Conservation (phyloP, 2,329 filamentous ascomycete genomes). For the Cercospora brassicicola region DNA sequence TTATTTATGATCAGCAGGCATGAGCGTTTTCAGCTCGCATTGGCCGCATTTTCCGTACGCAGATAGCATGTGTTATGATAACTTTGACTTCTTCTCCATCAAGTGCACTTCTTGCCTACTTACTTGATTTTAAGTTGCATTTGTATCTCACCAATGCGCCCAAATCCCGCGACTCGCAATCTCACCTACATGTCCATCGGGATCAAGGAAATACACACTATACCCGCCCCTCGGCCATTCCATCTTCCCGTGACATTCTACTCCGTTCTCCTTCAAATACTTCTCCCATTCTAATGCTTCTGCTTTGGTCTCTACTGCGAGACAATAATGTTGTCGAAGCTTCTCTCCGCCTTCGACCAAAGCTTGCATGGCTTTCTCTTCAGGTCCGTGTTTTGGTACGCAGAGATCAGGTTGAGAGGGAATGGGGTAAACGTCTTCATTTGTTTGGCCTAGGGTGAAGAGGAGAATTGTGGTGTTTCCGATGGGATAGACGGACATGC, state of each 20-base stretch:
- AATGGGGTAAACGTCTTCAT: conserved; percentile 9
- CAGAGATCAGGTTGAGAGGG: conserved; percentile 8
- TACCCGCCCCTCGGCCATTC: conserved; percentile 20
- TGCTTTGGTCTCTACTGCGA: conserved; percentile 14
- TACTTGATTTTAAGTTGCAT: background rate
- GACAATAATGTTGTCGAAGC: conserved; percentile 18
- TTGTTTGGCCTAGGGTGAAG: conserved; percentile 16
- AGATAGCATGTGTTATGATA: conserved; percentile 5
- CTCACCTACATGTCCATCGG: conserved; percentile 21
- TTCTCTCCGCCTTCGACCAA: conserved; percentile 6
- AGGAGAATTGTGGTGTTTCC: conserved; percentile 18
- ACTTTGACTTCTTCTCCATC: background rate
- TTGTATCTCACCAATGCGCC: conserved; percentile 13
- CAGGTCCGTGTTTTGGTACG: conserved; percentile 18
- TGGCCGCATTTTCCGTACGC: background rate
- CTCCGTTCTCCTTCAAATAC: conserved; percentile 4
- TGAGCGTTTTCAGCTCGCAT: background rate
- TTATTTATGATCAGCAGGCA: background rate
- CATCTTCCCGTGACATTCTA: conserved; percentile 14
- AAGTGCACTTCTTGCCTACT: background rate
- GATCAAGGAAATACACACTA: conserved; percentile 22
- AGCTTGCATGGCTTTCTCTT: background rate
- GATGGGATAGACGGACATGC: conserved; percentile 17
- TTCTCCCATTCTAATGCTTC: conserved; percentile 17
- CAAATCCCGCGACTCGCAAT: conserved; percentile 21